Evolutionary conservation across 2,329 filamentous ascomycete genomes (phyloP), one percentile per base, ranked within the genome.

Genomic region (Penicillium oxalicum): DNA sequence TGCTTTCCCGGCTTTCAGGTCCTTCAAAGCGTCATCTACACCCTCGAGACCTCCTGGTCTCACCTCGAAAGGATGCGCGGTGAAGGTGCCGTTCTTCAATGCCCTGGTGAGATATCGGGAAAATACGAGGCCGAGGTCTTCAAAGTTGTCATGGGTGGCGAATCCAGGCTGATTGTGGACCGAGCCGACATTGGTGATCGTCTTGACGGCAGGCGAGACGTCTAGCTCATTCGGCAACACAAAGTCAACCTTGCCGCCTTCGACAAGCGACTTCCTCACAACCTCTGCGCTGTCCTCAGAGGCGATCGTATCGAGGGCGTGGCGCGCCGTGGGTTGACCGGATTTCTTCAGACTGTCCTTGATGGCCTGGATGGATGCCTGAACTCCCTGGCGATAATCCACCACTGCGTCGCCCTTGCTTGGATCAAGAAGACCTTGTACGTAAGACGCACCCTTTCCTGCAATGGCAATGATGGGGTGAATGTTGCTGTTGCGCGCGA

Each of bases 391-490:
- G 26, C 82, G 78, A 63, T 85, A 84, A 67, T 85, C 81, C 49
- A 85, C 61, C 24, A 84, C 67, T 0, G 70, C 66, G 57, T 84
- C 81, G 35, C 81, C 80, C 58, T 78, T 78, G 44, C 61, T 64
- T 8, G 62, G 61, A 58, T 81, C 76, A 47, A 84, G 73, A 29
- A 82, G 65, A 0, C 58, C 63, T 60, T 77, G 69, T 3, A 83
- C 79, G 54, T 77, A 77, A 2, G 72, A 57, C 7, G 63, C 63
- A 5, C 77, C 77, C 2, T 70, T 68, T 5, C 82, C 82, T 0
- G 81, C 80, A 6, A 85, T 71, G 50, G 74, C 76, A 53, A 86
- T 80, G 38, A 85, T 65, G 0, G 82, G 82, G 62, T 83, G 79
- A 51, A 85, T 79, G 59, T 80, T 78, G 50, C 73, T 74, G 7